Evolutionary conservation across 2,329 filamentous ascomycete genomes (phyloP), one percentile per base, ranked within the genome.

Genomic region (Fusarium coicis): DNA sequence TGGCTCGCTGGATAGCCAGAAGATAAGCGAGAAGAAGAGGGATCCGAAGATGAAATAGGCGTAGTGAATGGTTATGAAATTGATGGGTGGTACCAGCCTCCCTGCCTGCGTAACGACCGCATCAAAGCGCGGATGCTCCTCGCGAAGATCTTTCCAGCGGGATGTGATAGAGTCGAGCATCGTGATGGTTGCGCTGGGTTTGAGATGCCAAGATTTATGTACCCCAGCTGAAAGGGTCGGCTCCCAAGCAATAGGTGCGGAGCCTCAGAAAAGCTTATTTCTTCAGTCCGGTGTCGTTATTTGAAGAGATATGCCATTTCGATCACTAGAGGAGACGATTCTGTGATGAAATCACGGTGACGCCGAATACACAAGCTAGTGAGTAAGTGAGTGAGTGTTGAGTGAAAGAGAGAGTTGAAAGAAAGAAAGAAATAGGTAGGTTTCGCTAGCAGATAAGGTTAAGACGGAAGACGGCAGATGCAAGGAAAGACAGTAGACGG

Each of bases 51-150:
- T 84, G 78, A 93, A 93, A 81, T 93, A 93, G 56, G 85, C 79
- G 81, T 93, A 92, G 78, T 93, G 92, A 10, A 93, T 75, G 5
- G 88, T 90, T 75, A 92, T 87, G 78, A 89, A 92, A 74, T 91
- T 91, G 68, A 89, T 79, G 9, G 85, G 83, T 15, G 85, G 85
- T 14, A 85, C 52, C 43, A 65, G 44, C 30, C 39, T 49, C 28
- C 59, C 57, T 23, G 63, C 26, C 18, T 53, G 43, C 14, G 49
- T 46, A 26, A 67, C 60, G 21, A 62, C 34, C 5, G 64, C 43
- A 40, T 63, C 49, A 12, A 78, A 43, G 32, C 60, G 59, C 19
- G 70, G 65, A 44, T 77, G 73, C 34, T 79, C 70, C 39, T 76
- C 61, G 28, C 73, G 65, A 47, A 77, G 53, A 32, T 69, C 72